These are phyloP conservation scores for Nakazawaea molendinolei DNA, from an alignment of 805 yeast species.

Conservation along the genomic window DNA sequence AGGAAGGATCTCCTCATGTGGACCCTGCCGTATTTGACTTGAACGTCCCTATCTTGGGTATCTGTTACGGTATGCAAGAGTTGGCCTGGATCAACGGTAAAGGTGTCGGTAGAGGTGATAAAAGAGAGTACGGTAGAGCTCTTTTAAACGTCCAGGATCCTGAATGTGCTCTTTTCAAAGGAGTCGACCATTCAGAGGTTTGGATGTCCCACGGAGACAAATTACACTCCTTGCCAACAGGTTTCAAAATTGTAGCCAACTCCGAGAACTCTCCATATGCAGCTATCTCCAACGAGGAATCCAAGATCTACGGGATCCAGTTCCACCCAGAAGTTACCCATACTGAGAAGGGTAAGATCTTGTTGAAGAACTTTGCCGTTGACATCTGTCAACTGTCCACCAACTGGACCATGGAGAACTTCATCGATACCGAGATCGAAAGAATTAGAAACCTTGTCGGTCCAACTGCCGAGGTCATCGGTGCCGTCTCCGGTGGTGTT, in stretches of 20 bases:
- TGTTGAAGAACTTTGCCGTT: slow-evolving; percentile 90
- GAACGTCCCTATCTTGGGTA: slow-evolving; percentile 91
- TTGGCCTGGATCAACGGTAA: slow-evolving; percentile 96
- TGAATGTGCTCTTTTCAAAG: slow-evolving; percentile 69
- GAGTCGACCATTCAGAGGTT: slow-evolving; percentile 88
- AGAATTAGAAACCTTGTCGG: slow-evolving; percentile 91
- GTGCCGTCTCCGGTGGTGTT: slow-evolving; percentile 99
- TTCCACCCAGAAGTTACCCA: slow-evolving; percentile 99
- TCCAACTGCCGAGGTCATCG: slow-evolving; percentile 96
- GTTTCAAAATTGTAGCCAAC: slow-evolving; percentile 83
- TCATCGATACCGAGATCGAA: slow-evolving; percentile 91
- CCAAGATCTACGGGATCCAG: slow-evolving; percentile 87
- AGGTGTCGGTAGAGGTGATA: slow-evolving; percentile 91
- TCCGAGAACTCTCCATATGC: slow-evolving; percentile 94
- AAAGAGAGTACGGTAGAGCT: slow-evolving; percentile 98
- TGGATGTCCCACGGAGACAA: slow-evolving; percentile 99
- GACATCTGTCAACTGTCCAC: slow-evolving; percentile 78
- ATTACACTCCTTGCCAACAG: slow-evolving; percentile 81
- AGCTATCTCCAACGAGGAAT: slow-evolving; percentile 73
- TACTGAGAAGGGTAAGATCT: slow-evolving; percentile 80
- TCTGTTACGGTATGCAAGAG: slow-evolving; percentile 99
- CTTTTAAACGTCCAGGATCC: slow-evolving; percentile 69
- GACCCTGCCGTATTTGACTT: slow-evolving; percentile 89
- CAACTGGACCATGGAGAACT: slow-evolving; percentile 98
- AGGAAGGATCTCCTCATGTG: slow-evolving; percentile 93